A percentile compares a stretch with the other conserved stretches of the same genome.
phyloP scores from a whole-genome alignment of 148 eudicot species.

The Mesembryanthemum crystallinum region DNA sequence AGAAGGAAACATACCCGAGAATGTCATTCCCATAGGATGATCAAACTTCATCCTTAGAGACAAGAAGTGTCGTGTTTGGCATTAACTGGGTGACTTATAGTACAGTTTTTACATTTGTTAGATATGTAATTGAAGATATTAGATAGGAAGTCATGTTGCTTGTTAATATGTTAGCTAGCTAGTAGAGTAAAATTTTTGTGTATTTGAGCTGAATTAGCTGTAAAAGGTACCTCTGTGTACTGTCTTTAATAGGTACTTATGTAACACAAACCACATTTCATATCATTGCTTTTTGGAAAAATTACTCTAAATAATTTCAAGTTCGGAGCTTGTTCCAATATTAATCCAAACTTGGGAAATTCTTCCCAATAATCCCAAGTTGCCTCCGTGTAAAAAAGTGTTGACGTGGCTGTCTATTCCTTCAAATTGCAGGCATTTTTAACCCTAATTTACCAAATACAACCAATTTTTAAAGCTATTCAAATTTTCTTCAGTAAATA shows the following conservation, averaged over 20 bases:
- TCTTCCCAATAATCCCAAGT: no score
- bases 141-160: background rate
- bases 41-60: background rate
- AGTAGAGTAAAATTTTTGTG: background rate
- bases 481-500: no score
- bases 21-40: background rate
- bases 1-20: background rate
- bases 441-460: no score
- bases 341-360: no score
- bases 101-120: background rate
- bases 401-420: no score
- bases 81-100: background rate
- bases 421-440: no score
- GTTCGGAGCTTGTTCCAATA: no score
- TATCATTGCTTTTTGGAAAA: background rate
- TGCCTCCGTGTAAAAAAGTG: no score
- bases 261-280: background rate
- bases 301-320: no score
- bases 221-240: constrained; percentile 5
- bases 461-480: no score
- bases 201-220: background rate
- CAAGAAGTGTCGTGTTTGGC: background rate
- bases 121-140: background rate
- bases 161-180: constrained; percentile 14
- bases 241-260: background rate